Evolutionary conservation across 345 rosid species (phyloP), one percentile per base, ranked within the genome.

Genomic region (Ricinus communis): DNA sequence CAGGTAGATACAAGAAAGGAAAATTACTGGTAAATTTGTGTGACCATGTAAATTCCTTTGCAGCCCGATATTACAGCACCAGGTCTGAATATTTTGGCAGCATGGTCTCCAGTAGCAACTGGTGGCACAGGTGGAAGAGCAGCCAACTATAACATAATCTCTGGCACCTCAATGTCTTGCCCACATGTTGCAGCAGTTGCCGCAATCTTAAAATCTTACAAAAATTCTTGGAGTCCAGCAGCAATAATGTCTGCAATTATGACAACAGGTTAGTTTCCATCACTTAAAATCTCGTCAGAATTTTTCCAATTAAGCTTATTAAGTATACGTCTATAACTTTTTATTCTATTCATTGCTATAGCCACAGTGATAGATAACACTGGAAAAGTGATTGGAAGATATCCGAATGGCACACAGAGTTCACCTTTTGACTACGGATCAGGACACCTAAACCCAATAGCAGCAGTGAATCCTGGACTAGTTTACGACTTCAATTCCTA

Each of bases 361-460:
- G 84, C 82, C 62, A 77, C 75, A 28, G 59, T 73, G 40, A 62
- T 72, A 13, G 89, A 82, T 65, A 77, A 82, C 75, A 71, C 78
- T 38, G 15, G 45, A 45, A 54, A 70, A 57, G 40, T 41, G 46
- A 81, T 84, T 11, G 49, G 61, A 57, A 78, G 84, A 77, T 65
- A 81, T 45, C 86, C 91, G 47, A 71, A 79, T 38, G 81, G 80
- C 65, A 71, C 68, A 5, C 46, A 70, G 67, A 62, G 81, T 24
- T 81, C 81, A 8, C 87, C 89, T 70, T 84, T 87, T 54, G 85
- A 85, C 84, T 77, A 82, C 4, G 88, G 91, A 75, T 85, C 91
- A 0, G 80, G 91, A 63, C 88, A 85, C 33, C 66, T 81, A 69
- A 85, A 87, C 64, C 87, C 80, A 11, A 22, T 22, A 9, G 84